A percentile compares a stretch with the other conserved stretches of the same genome.
phyloP scores from a whole-genome alignment of 2,329 filamentous ascomycete species.

The Ascochyta fabae region DNA sequence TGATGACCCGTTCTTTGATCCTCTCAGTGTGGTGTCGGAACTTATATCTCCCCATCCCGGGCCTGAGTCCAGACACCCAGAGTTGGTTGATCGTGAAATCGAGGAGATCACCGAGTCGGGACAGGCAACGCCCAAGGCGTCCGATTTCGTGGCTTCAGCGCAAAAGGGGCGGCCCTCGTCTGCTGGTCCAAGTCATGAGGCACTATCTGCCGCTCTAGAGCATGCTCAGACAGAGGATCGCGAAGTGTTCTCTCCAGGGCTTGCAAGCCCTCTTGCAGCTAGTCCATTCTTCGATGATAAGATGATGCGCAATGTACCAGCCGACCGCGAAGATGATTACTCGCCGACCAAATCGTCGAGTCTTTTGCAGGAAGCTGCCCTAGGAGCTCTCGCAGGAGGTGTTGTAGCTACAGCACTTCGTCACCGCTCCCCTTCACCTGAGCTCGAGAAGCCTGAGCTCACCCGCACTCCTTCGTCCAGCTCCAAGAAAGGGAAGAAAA shows the following conservation, averaged over 20 bases:
- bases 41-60: constrained; percentile 26
- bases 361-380: constrained; percentile 37
- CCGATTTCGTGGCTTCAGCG: constrained; percentile 50
- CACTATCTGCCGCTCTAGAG: constrained; percentile 35
- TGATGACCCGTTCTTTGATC: constrained; percentile 33
- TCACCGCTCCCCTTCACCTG: not conserved
- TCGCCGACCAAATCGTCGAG: constrained; percentile 31
- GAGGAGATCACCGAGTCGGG: constrained; percentile 62
- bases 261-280: constrained; percentile 29
- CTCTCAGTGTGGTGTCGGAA: constrained; percentile 24
- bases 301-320: constrained; percentile 26
- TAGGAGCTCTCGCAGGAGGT: constrained; percentile 37
- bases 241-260: constrained; percentile 16
- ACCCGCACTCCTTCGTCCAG: not conserved
- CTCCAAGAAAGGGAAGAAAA: not conserved
- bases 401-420: constrained; percentile 21
- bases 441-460: not conserved
- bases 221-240: constrained; percentile 19
- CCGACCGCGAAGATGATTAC: constrained; percentile 19
- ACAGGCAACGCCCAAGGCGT: constrained; percentile 73
- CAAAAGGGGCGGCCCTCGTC: constrained; percentile 5
- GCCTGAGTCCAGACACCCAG: constrained; percentile 28
- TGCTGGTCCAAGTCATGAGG: constrained; percentile 27
- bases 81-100: constrained; percentile 38
- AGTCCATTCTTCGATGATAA: constrained; percentile 34